Conservation (phyloP, 768 basidiomycete species). For the Hericium rajendrae region DNA sequence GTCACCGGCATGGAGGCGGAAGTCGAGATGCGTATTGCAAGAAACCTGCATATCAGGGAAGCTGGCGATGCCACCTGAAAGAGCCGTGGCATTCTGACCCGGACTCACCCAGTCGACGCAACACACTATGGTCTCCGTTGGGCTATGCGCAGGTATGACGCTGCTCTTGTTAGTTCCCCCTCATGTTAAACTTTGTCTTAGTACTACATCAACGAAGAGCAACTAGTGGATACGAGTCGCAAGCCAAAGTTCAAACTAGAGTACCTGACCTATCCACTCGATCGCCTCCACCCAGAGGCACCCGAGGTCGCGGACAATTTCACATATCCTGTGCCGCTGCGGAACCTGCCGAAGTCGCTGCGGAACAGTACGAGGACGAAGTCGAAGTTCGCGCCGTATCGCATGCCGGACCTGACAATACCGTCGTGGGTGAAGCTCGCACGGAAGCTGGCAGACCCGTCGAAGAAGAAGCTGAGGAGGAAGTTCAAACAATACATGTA, state of each 20-base stretch:
- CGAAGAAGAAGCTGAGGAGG: conserved; percentile 46
- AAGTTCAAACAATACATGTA: conserved; percentile 72
- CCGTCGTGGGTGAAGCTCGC: conserved; percentile 62
- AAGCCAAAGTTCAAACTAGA: conserved; percentile 65
- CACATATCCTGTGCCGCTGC: conserved; percentile 45
- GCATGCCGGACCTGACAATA: conserved; percentile 70
- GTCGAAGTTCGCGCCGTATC: conserved; percentile 58
- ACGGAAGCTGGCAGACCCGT: conserved; percentile 44
- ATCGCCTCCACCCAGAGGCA: conserved; percentile 30
- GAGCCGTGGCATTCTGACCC: conserved; percentile 53
- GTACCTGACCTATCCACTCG: conserved; percentile 56
- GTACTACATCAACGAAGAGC: conserved; percentile 53
- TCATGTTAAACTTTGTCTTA: conserved; percentile 20
- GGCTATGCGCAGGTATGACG: conserved; percentile 75
- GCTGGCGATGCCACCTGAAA: conserved; percentile 56
- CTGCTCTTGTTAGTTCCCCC: neutral
- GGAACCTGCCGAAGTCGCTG: conserved; percentile 43
- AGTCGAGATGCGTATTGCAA: conserved; percentile 31
- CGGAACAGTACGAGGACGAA: conserved; percentile 31
- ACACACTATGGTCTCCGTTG: conserved; percentile 61
- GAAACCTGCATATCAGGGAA: conserved; percentile 40
- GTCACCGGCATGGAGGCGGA: conserved; percentile 29
- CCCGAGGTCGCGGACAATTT: conserved; percentile 18
- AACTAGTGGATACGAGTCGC: conserved; percentile 36
- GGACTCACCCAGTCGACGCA: conserved; percentile 60